Conservation (phyloP, 495 filamentous ascomycete genomes). For the Tetracladium marchalianum region DNA sequence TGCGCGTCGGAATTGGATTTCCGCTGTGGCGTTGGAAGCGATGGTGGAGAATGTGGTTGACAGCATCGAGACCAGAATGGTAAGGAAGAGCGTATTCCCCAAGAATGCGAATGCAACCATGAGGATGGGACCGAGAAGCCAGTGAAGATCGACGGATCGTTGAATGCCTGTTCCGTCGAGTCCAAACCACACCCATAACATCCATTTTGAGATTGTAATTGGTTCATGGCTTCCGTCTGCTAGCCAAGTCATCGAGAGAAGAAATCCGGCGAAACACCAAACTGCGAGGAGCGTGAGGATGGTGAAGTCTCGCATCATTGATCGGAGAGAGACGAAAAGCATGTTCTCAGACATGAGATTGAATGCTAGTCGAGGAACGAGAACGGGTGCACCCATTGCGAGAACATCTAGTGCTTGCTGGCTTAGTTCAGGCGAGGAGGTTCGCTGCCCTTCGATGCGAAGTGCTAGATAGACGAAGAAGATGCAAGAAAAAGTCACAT, state of each 20-base stretch:
- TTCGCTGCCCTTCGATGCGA: conserved; percentile 43
- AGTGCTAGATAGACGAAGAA: conserved; percentile 50
- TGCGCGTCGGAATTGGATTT: conserved; percentile 61
- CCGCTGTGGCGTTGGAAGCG: conserved; percentile 51
- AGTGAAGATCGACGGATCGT: conserved; percentile 54
- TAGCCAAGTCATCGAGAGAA: conserved; percentile 63
- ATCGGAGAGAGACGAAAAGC: conserved; percentile 58
- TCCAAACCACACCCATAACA: conserved; percentile 76
- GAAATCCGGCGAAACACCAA: conserved; percentile 67
- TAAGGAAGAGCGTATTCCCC: conserved; percentile 68
- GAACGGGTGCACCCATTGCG: conserved; percentile 56
- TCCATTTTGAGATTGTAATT: conserved; percentile 62
- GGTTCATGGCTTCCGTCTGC: conserved; percentile 22
- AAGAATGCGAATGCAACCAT: conserved; percentile 67
- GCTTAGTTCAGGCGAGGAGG: not conserved
- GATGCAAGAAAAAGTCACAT: conserved; percentile 54
- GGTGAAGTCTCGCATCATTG: conserved; percentile 68
- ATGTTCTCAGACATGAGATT: conserved; percentile 66
- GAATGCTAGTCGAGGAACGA: conserved; percentile 65
- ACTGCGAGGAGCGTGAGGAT: conserved; percentile 51
- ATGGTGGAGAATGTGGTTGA: conserved; percentile 62
- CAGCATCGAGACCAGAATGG: conserved; percentile 66
- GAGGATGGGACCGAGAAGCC: conserved; percentile 53
- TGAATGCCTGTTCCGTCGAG: conserved; percentile 64
- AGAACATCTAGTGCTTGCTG: conserved; percentile 52